phyloP scores from a whole-genome alignment of 495 filamentous ascomycete genomes.

The Oidiodendron maius region DNA sequence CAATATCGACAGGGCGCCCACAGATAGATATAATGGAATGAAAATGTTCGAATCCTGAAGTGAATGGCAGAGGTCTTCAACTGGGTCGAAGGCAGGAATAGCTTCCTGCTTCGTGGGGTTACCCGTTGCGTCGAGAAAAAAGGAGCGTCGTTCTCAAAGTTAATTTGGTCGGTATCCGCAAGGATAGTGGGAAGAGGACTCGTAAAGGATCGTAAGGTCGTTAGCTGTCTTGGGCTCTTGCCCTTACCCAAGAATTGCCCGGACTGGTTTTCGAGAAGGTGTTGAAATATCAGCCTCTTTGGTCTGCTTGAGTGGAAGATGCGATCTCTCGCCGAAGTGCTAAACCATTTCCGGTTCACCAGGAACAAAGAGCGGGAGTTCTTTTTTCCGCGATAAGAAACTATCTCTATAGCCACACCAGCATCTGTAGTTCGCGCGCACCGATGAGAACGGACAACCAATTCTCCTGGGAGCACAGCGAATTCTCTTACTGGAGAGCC shows the following conservation, averaged over 20 bases:
- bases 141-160: constrained; percentile 5
- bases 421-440: too few species aligned
- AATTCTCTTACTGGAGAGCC: too few species aligned
- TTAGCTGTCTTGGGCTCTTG: constrained; percentile 4
- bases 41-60: not conserved
- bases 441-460: too few species aligned
- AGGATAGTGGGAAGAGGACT: constrained; percentile 22
- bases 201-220: constrained; percentile 24
- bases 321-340: not conserved
- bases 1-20: not conserved
- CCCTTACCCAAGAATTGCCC: not conserved
- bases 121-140: not conserved
- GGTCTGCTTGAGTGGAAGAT: not conserved
- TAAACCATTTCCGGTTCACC: not conserved
- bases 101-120: not conserved
- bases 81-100: not conserved
- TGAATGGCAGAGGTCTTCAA: not conserved
- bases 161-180: too few species aligned
- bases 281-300: not conserved
- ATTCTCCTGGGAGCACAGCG: too few species aligned
- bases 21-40: not conserved
- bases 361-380: too few species aligned
- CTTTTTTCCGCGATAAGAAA: too few species aligned
- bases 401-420: too few species aligned
- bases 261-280: too few species aligned